Conservation (phyloP, 2,329 filamentous ascomycete genomes). For the Aspergillus tanneri region DNA sequence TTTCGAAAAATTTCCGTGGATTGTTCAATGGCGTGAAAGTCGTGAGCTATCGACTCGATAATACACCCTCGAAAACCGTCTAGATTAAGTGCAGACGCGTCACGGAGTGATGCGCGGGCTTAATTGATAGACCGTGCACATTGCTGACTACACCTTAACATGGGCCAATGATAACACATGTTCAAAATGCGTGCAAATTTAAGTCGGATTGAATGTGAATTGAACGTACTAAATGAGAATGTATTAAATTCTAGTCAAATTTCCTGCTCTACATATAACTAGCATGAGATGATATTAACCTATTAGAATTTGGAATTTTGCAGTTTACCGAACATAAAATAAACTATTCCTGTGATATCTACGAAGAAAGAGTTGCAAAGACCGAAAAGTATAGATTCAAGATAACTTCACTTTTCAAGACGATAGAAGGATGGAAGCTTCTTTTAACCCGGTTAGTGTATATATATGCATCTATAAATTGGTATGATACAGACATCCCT, state of each 20-base stretch:
- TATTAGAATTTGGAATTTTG: too few species aligned
- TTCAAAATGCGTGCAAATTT: not conserved
- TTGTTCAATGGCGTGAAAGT: not conserved
- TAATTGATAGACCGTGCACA: constrained; percentile 41
- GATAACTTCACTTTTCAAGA: not conserved
- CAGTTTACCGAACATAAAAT: too few species aligned
- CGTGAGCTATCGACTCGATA: not conserved
- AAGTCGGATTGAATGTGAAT: not conserved
- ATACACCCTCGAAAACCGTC: constrained; percentile 11
- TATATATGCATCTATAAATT: not conserved
- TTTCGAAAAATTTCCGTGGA: not conserved
- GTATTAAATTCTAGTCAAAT: too few species aligned
- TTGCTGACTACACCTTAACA: constrained; percentile 1
- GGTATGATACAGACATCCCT: constrained; percentile 5
- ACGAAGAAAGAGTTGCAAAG: too few species aligned
- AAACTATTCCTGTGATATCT: too few species aligned
- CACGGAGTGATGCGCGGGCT: constrained; percentile 35
- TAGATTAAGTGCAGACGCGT: constrained; percentile 31
- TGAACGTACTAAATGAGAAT: too few species aligned
- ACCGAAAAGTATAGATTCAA: too few species aligned
- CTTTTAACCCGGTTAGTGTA: not conserved
- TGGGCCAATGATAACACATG: not conserved
- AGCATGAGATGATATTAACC: too few species aligned
- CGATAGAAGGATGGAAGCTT: not conserved
- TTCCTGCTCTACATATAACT: too few species aligned